Evolutionary conservation across 345 rosid species (phyloP), one percentile per base, ranked within the genome.

Genomic region (Acer yangbiense): DNA sequence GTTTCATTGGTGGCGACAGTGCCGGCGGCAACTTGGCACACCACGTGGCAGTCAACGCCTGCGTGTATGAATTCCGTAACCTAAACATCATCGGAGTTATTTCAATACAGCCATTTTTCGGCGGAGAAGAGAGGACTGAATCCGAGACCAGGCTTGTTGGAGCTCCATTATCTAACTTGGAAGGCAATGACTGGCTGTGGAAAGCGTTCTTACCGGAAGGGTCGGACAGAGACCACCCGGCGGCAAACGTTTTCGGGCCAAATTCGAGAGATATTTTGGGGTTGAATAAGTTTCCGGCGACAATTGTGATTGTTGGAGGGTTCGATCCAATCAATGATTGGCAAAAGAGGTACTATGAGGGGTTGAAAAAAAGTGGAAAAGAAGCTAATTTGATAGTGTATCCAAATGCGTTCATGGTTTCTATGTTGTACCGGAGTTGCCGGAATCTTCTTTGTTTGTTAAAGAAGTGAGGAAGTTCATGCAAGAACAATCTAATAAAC

Each of bases 21-120:
- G 79, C 87, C 0, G 89, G 87, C 0, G 89, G 84, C 0, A 86
- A 86, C 75, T 10, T 86, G 63, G 89, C 87, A 1, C 89, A 86
- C 58, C 84, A 86, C 21, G 57, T 86, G 39, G 82, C 87, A 0
- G 77, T 86, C 12, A 71, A 52, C 46, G 84, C 84, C 4, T 32
- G 82, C 55, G 2, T 73, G 21, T 4, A n/a, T 9, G 1, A 43
- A 11, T 82, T 86, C 32, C 27, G 9, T 2, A 65, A 23, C 0
- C 39, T 78, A 39, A 79, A 72, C 6, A 23, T 86, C 11, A 4
- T 57, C 7, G 87, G 89, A 16, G 48, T 79, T 14, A 58, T 86
- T 68, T 68, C 77, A 2, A 75, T 84, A 27, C 87, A 86, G 44
- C 85, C 84, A 0, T 80, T 82, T 52, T 86, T 84, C 21, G 82